phyloP scores from a whole-genome alignment of 352 stramenopile species.

The Phytopythium vexans region DNA sequence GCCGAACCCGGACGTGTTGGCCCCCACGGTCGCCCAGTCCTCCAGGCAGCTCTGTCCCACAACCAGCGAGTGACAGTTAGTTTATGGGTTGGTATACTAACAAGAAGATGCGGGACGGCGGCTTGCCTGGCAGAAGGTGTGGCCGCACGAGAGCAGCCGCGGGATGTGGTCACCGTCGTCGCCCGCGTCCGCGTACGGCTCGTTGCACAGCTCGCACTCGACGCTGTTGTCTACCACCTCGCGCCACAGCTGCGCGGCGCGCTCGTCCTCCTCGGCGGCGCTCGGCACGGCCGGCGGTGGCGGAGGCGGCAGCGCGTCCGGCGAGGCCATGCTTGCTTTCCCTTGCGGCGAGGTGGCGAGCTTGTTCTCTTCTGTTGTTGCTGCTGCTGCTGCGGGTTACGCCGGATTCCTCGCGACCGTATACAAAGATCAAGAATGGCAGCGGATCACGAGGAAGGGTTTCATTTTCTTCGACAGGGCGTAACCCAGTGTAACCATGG shows the following conservation, averaged over 20 bases:
- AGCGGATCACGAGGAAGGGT: too few relatives aligned
- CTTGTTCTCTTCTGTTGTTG: background rate
- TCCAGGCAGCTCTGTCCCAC: constrained; percentile 49
- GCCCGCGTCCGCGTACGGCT: constrained; percentile 73
- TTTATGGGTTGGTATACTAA: constrained; percentile 5
- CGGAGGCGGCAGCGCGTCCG: constrained; percentile 4
- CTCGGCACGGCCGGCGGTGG: constrained; percentile 7
- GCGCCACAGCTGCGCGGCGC: constrained; percentile 50
- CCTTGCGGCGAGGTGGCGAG: too few relatives aligned
- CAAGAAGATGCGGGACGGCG: background rate
- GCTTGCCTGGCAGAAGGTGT: constrained; percentile 82
- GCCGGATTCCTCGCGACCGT: too few relatives aligned
- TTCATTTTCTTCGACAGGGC: background rate
- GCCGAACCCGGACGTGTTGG: constrained; percentile 14
- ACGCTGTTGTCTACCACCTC: constrained; percentile 76
- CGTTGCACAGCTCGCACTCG: constrained; percentile 86
- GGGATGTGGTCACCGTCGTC: constrained; percentile 58
- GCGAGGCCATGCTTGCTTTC: background rate
- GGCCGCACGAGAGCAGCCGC: constrained; percentile 67
- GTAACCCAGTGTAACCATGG: constrained; percentile 2
- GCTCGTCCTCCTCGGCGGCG: constrained; percentile 39
- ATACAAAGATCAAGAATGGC: too few relatives aligned
- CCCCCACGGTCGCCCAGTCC: constrained; percentile 45
- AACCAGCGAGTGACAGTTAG: constrained; percentile 4
- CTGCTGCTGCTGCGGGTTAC: too few relatives aligned